Conservation (phyloP, 192 early-diverging fungal species). For the Phlyctochytrium planicorne region DNA sequence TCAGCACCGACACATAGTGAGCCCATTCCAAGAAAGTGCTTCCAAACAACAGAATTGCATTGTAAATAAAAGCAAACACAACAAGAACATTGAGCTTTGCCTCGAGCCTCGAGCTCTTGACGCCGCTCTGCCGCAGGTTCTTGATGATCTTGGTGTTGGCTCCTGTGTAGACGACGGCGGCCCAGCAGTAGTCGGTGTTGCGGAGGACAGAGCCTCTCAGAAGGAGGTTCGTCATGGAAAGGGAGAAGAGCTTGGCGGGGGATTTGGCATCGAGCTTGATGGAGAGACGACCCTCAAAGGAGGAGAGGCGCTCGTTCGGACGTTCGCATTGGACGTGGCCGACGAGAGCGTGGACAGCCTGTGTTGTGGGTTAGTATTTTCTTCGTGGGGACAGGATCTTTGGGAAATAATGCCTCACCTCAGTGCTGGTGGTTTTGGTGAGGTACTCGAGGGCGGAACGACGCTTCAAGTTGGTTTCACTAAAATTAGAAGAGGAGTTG, state of each 20-base stretch:
- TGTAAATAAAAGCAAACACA: conserved; percentile 44
- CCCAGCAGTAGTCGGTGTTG: conserved; percentile 51
- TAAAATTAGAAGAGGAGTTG: conserved; percentile 7
- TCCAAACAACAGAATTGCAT: conserved; percentile 37
- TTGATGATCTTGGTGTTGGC: conserved; percentile 56
- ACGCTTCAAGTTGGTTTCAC: conserved; percentile 60
- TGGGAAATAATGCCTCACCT: too few species aligned
- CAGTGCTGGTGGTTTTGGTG: conserved; percentile 26
- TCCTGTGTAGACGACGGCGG: conserved; percentile 56
- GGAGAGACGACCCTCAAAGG: conserved; percentile 46
- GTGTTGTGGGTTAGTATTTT: too few species aligned
- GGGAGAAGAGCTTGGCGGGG: conserved; percentile 4
- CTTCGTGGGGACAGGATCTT: too few species aligned
- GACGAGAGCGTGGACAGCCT: conserved; percentile 17
- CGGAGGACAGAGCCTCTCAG: conserved; percentile 73
- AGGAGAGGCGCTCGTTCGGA: conserved; percentile 50
- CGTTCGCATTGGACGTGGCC: conserved; percentile 51
- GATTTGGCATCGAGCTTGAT: conserved; percentile 11
- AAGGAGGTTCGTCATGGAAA: conserved; percentile 68
- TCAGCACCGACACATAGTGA: conserved; percentile 22
- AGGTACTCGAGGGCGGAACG: conserved; percentile 34
- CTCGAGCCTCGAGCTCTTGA: conserved; percentile 77
- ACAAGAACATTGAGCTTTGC: conserved; percentile 77
- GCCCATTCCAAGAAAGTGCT: conserved; percentile 32
- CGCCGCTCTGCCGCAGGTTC: conserved; percentile 44